Base-by-base conservation (phyloP, 208 protist species). In the Wallacemonas sp. region DNA sequence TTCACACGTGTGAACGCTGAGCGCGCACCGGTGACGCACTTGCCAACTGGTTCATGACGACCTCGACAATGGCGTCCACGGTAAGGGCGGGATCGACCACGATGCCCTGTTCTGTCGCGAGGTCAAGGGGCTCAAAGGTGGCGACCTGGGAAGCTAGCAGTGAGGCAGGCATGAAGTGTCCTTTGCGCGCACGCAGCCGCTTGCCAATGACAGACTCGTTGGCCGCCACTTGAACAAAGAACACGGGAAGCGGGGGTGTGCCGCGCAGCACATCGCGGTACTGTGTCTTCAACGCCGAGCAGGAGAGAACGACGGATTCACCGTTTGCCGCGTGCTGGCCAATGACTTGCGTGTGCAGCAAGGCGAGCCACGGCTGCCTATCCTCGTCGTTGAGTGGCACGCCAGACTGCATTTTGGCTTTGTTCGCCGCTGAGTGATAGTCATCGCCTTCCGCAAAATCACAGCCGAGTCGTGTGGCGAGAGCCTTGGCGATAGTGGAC, bases 331-430 rank as follows among this genome's bases (percentile, higher is more conserved):
- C 38, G n/a, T 42, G 59, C 9, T 61, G 68, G 19, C 37, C 59
- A 26, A 86, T 75, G 13, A 80, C 79, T 39, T 84, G 79, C 0
- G 41, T 50, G 24, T 63, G 71, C 21, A 93, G 64, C 22, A 57
- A 64, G 2, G 30, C 36, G 10, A 96, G 72, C 88, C 90, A 96
- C 29, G 87, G 90, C 24, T n/a, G 9, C 17, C 90, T 73, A 58
- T 96, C 90, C 3, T 69, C 75, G 55, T 96, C 87, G 1, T 54
- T 81, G 37, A 96, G 77, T 13, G 87, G 81, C n/a, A 68, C 72
- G 26, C 87, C 88, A 6, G 60, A 26, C 10, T 34, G 27, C 88
- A 94, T 94, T 62, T 94, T 94, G 17, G 45, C 46, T 13, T 79
- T 63, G 36, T 85, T 93, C 13, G 26, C 70, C 3, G 33, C 63